Evolutionary conservation across 371 early-diverging fungal species (phyloP).

Genomic region (Coemansia sp.): DNA sequence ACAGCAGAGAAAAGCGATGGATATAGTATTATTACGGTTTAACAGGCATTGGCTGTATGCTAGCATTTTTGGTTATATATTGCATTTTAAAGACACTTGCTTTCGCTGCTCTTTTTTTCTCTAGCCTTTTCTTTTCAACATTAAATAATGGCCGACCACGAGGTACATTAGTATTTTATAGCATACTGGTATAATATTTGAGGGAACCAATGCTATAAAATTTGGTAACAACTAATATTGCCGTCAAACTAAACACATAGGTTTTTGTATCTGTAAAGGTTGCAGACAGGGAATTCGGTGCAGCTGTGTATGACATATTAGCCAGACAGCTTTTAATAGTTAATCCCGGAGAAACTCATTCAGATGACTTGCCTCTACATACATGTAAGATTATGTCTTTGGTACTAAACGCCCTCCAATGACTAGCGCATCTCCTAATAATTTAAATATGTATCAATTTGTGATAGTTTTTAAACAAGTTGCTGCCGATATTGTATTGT

Average conservation of each 20-base stretch:
- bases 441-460: background rate
- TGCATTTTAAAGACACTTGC: background rate
- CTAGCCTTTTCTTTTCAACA: background rate
- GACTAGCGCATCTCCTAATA: background rate
- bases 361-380: background rate
- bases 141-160: slow-evolving; percentile 5
- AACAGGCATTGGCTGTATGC: background rate
- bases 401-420: too few species aligned
- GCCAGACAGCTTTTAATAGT: slow-evolving; percentile 10
- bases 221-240: background rate
- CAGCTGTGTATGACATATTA: slow-evolving; percentile 25
- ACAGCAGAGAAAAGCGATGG: slow-evolving; percentile 12
- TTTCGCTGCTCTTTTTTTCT: too few species aligned
- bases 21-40: background rate
- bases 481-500: slow-evolving; percentile 4
- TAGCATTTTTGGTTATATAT: background rate
- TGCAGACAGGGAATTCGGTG: slow-evolving; percentile 17
- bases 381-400: slow-evolving; percentile 5
- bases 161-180: background rate
- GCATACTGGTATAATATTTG: too few species aligned
- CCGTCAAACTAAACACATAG: slow-evolving; percentile 7
- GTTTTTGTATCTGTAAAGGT: slow-evolving; percentile 15
- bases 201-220: too few species aligned
- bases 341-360: background rate
- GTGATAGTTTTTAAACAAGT: slow-evolving; percentile 24